These are phyloP conservation scores for Gliomastix tumulicola DNA, from an alignment of 2,329 filamentous ascomycete genomes.

Conservation along the genomic window DNA sequence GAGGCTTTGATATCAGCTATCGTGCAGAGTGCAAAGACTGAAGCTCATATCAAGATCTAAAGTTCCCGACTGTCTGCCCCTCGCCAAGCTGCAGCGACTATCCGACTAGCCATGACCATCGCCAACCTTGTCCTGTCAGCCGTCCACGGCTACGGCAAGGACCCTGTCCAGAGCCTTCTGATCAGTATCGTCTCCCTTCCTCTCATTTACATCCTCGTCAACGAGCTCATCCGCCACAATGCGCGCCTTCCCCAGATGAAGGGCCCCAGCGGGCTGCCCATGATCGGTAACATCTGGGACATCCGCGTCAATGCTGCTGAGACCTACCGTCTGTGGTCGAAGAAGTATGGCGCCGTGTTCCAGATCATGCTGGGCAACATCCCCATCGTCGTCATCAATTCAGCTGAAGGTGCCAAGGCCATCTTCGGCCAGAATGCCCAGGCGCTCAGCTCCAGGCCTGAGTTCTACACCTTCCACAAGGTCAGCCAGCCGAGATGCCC, in stretches of 20 bases:
- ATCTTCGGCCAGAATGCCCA: constrained; percentile 47
- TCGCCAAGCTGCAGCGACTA: too few species aligned
- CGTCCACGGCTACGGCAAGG: not conserved
- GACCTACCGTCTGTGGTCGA: constrained; percentile 48
- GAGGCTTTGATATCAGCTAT: too few species aligned
- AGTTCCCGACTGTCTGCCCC: too few species aligned
- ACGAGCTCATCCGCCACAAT: constrained; percentile 37
- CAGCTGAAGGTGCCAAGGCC: constrained; percentile 39
- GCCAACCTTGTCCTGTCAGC: constrained; percentile 10
- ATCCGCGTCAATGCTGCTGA: constrained; percentile 49
- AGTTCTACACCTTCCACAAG: constrained; percentile 55
- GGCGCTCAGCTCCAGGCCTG: constrained; percentile 45
- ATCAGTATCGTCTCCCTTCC: constrained; percentile 19
- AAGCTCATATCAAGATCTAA: too few species aligned
- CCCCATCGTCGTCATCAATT: constrained; percentile 49
- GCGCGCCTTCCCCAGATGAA: constrained; percentile 36
- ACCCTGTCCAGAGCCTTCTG: constrained; percentile 10
- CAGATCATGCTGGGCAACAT: constrained; percentile 52
- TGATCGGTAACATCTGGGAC: constrained; percentile 49
- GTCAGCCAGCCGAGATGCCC: constrained; percentile 17
- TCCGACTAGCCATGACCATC: constrained; percentile 18
- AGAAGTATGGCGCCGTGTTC: constrained; percentile 40
- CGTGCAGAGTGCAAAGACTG: too few species aligned
- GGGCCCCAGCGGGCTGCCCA: constrained; percentile 41
- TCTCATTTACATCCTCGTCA: constrained; percentile 36